Percentiles rank a stretch among this genome's conserved stretches.
Conservation (phyloP, 106 monocot genomes). For the Triglochin maritima region DNA sequence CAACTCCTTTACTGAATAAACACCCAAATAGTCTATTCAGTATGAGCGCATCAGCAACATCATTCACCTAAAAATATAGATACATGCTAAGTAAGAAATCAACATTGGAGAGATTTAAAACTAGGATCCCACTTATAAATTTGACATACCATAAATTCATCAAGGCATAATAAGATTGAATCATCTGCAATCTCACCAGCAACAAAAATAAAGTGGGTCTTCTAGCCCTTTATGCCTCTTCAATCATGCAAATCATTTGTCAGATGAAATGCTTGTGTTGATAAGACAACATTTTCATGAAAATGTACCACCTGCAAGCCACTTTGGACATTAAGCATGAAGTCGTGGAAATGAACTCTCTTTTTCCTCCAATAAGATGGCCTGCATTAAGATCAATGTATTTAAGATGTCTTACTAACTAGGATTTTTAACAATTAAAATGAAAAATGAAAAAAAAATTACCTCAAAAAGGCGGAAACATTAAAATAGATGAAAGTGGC, state of each 20-base stretch:
- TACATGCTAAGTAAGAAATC: neutral
- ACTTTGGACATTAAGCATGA: slow-evolving; percentile 94
- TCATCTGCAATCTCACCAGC: slow-evolving; percentile 96
- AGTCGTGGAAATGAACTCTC: slow-evolving; percentile 98
- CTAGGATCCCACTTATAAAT: slow-evolving; percentile 21
- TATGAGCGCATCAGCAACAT: slow-evolving; percentile 99
- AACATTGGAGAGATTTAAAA: neutral
- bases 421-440: too few relatives aligned
- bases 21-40: slow-evolving; percentile 84
- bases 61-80: slow-evolving; percentile 58
- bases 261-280: neutral
- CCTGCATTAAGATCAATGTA: slow-evolving; percentile 16
- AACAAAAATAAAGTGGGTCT: slow-evolving; percentile 96
- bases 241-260: neutral
- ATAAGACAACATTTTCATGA: neutral
- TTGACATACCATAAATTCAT: slow-evolving; percentile 95
- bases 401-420: too few relatives aligned
- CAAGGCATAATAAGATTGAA: slow-evolving; percentile 86
- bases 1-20: slow-evolving; percentile 92
- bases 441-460: too few relatives aligned
- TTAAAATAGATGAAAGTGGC: too few relatives aligned
- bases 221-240: slow-evolving; percentile 93
- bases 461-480: too few relatives aligned
- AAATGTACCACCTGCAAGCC: slow-evolving; percentile 57
- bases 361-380: slow-evolving; percentile 86